Evolutionary conservation across 192 early-diverging fungal species (phyloP).

Genomic region (Phycomyces blakesleeanus): DNA sequence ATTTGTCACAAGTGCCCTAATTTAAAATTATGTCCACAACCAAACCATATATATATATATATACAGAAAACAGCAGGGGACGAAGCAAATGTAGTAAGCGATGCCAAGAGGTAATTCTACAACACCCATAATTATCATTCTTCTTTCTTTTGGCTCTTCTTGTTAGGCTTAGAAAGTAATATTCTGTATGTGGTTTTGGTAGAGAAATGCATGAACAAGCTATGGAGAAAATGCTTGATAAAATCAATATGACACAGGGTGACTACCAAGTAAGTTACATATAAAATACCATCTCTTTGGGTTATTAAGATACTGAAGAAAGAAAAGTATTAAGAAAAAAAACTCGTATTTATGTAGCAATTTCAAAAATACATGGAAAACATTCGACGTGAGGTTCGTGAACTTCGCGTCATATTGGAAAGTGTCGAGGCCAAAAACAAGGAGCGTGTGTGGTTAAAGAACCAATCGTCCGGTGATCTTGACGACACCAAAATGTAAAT

Average conservation of each 20-base stretch:
- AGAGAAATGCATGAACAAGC: conserved; percentile 69
- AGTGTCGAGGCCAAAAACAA: conserved; percentile 75
- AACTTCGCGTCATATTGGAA: conserved; percentile 74
- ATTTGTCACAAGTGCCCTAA: background rate
- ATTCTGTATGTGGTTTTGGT: background rate
- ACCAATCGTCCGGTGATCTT: conserved; percentile 74
- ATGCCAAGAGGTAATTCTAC: conserved; percentile 34
- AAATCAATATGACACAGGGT: conserved; percentile 69
- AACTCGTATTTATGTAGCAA: background rate
- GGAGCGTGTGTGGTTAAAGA: conserved; percentile 79
- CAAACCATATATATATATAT: background rate
- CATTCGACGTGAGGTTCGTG: conserved; percentile 65
- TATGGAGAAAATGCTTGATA: conserved; percentile 60
- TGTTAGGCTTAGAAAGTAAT: no score
- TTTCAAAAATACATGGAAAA: conserved; percentile 53
- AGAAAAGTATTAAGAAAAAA: no score
- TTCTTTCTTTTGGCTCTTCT: no score
- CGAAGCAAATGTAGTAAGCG: conserved; percentile 28
- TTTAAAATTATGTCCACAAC: background rate
- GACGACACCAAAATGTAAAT: conserved; percentile 71
- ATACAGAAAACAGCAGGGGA: conserved; percentile 31
- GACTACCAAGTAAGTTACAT: conserved; percentile 48
- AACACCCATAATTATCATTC: background rate
- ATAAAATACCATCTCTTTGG: no score
- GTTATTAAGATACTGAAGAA: no score